Evolutionary conservation across 2,329 filamentous ascomycete genomes (phyloP).

Genomic region (Monosporascus sp.): DNA sequence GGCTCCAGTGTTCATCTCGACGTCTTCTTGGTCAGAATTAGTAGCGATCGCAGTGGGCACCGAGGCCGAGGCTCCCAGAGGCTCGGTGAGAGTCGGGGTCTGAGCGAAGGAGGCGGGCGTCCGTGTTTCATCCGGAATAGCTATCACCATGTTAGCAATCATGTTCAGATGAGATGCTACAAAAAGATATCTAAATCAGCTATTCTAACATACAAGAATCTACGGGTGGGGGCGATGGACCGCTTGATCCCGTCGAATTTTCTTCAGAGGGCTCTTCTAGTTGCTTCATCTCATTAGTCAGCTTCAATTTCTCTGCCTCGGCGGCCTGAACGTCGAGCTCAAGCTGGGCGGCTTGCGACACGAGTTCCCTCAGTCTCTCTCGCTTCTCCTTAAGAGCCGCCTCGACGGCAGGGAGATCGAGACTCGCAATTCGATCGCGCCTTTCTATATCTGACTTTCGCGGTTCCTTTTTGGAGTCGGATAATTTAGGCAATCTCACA

Average conservation of each 20-base stretch:
- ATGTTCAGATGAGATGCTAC: neutral
- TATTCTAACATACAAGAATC: slow-evolving; percentile 7
- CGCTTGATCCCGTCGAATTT: slow-evolving; percentile 4
- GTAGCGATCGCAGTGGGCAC: neutral
- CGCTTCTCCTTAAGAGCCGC: slow-evolving; percentile 39
- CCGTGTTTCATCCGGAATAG: neutral
- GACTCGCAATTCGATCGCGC: slow-evolving; percentile 32
- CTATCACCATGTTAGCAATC: neutral
- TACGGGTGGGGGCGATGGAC: slow-evolving; percentile 3
- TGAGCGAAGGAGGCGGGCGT: neutral
- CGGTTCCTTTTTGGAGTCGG: slow-evolving; percentile 4
- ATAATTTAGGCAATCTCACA: slow-evolving; percentile 7
- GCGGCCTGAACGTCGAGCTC: slow-evolving; percentile 40
- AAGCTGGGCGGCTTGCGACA: slow-evolving; percentile 43
- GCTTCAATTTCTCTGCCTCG: slow-evolving; percentile 27
- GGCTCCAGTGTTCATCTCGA: neutral
- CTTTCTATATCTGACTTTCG: slow-evolving; percentile 11
- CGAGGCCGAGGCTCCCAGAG: neutral
- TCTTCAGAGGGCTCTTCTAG: slow-evolving; percentile 24
- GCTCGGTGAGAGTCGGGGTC: neutral
- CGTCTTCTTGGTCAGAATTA: neutral
- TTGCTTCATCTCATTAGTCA: slow-evolving; percentile 27
- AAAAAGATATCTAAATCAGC: neutral
- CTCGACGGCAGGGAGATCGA: slow-evolving; percentile 34
- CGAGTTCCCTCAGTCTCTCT: slow-evolving; percentile 40